phyloP scores from a whole-genome alignment of 176 grass and related monocot species.

The Bonia amplexicaulis region DNA sequence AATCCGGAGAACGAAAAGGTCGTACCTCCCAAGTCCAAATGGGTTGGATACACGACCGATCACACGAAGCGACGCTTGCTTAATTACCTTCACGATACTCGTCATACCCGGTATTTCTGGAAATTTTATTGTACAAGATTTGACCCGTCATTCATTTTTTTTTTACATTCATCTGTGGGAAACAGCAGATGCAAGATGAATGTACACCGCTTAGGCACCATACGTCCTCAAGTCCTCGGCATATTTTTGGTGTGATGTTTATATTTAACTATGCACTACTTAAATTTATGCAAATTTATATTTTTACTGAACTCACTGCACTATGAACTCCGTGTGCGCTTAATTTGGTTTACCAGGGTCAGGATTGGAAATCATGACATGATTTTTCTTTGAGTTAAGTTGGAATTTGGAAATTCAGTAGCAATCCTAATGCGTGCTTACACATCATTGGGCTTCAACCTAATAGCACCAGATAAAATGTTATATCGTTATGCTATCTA shows the following conservation, averaged over 20 bases:
- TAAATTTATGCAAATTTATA: too few relatives aligned
- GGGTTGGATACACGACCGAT: neutral
- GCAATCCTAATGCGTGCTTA: neutral
- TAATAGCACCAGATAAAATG: neutral
- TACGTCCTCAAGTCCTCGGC: neutral
- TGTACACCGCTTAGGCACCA: too few relatives aligned
- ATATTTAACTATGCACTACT: neutral
- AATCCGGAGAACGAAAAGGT: slow-evolving; percentile 38
- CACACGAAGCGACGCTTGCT: neutral
- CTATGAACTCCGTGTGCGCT: neutral
- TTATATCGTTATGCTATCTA: neutral
- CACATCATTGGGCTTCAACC: neutral
- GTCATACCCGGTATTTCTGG: neutral
- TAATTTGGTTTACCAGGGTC: neutral
- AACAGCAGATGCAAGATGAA: neutral
- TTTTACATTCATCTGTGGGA: neutral
- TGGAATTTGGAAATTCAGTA: neutral
- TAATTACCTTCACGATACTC: neutral
- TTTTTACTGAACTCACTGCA: neutral
- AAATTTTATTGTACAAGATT: neutral
- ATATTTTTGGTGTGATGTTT: neutral
- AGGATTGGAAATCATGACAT: neutral
- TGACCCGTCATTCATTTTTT: neutral
- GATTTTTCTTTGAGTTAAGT: neutral
- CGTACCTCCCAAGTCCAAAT: neutral